Evolutionary conservation across 345 rosid genomes (phyloP), one percentile per base, ranked within the genome.

Genomic region (Camelina sativa): DNA sequence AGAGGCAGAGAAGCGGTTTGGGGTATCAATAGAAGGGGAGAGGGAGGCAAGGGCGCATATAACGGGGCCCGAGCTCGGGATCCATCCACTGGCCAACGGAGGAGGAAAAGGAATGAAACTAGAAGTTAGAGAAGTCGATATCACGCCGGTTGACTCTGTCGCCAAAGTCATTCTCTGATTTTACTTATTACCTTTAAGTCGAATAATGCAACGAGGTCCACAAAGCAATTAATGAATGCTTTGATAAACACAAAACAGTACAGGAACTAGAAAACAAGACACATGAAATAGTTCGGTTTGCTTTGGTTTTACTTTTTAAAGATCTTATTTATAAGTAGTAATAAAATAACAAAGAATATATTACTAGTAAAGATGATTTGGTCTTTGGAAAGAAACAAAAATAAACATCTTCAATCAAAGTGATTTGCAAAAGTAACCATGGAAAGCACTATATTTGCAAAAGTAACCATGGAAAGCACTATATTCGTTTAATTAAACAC

Each of bases 51-150:
- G 96, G 37, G 87, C 72, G 0, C 65, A 80, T 62, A 78, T 88
- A 76, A 15, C 46, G 2, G 98, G 95, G 38, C 95, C 77, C 0
- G 79, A 64, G 17, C 76, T 73, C 4, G 90, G 93, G 20, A 75
- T 85, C 35, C 96, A 92, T 84, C 93, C 91, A 0, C 50, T 84
- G 73, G 89, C 98, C 0, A 87, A 93, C 76, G 91, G 85, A 1
- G 89, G 82, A 12, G 89, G 90, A 16, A 85, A 75, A 69, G 97
- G 96, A 7, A 69, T 89, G 1, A 63, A 72, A 55, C 78, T 86
- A 12, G 41, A 43, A 47, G 63, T 85, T 7, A 84, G 90, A 77
- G 91, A 90, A 79, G 82, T 78, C 11, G 85, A 89, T 1, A 72
- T 80, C 80, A 79, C 71, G 70, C 89, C 81, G 2, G 16, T 58